A percentile compares a stretch with the other conserved stretches of the same genome.
These are phyloP conservation scores for Cladophialophora exuberans DNA, from an alignment of 2,329 filamentous ascomycete species.

Conservation along the genomic window DNA sequence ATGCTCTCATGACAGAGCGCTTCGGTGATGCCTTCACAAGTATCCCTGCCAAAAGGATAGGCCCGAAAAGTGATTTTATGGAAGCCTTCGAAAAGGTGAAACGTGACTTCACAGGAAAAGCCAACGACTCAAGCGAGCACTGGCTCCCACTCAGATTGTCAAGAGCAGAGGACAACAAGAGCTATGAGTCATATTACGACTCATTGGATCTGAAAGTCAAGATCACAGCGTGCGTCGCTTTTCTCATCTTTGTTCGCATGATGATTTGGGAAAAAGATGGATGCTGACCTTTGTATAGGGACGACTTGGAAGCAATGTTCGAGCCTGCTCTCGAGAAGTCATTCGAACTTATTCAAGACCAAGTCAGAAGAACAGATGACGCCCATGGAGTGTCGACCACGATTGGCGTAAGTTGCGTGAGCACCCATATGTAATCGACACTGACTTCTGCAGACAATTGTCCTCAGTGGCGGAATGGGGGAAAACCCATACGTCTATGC, in stretches of 20 bases:
- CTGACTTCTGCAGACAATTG: conserved; percentile 17
- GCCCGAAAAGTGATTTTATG: conserved; percentile 41
- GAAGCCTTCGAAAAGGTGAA: conserved; percentile 40
- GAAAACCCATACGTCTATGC: conserved; percentile 22
- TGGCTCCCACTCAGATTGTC: background rate
- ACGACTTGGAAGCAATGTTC: conserved; percentile 23
- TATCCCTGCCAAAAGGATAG: conserved; percentile 33
- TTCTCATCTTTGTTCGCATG: background rate
- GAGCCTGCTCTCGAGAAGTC: conserved; percentile 16
- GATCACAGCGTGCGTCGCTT: background rate
- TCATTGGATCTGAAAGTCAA: conserved; percentile 2
- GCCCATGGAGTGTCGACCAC: background rate
- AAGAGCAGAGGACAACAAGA: background rate
- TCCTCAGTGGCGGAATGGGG: conserved; percentile 23
- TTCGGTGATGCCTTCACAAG: conserved; percentile 38
- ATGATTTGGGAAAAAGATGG: background rate
- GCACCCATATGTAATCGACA: too few species aligned
- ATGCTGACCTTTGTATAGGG: background rate
- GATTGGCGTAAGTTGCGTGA: background rate
- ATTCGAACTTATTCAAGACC: conserved; percentile 18
- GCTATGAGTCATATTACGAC: background rate
- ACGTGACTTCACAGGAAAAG: conserved; percentile 33
- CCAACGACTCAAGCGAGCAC: background rate
- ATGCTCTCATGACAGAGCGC: conserved; percentile 35
- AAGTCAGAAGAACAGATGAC: conserved; percentile 7